Base-by-base conservation (phyloP, 257 asterid species). In the Knoxia roxburghii region DNA sequence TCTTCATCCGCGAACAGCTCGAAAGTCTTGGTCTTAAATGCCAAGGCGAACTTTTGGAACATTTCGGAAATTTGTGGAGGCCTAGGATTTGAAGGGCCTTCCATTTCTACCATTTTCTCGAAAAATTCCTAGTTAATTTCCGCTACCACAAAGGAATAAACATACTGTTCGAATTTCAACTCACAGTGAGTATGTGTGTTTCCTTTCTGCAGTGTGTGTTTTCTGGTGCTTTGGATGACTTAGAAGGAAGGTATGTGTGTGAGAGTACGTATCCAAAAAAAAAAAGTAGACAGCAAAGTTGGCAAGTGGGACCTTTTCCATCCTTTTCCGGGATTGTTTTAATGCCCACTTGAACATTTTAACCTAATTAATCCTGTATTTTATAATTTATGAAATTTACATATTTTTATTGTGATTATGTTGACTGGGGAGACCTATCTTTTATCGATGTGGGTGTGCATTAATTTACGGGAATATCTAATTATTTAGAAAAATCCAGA, bases 41-140 rank as follows among this genome's bases (percentile, higher is more conserved):
- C 95, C 65, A 82, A 76, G 40, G 96, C 97, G 58, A 94, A 85
- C 72, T 94, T 94, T 82, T 86, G 95, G 79, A 94, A 85, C 97
- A 94, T 90, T 51, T 84, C 95, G 50, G 98, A 79, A 73, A 90
- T 80, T 75, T 81, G 97, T 49, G 86, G 97, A 63, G 79, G 85
- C 70, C 80, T 83, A 8, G 86, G 61, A 20, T 81, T 61, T n/a
- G 86, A 74, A 12, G 66, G 79, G 59, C 77, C 82, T 73, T 85
- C 96, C 83, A 85, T 80, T 70, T 80, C 89, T 49, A 72, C 83
- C 95, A 86, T 82, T 24, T 60, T 76, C 77, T 30, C 72, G 62
- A n/a, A 63, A 53, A 52, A 68, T 72, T 66, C 76, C 69, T 71
- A 7, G 14, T 5, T 14, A 71, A 7, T 20, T 5, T 7, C 10